phyloP scores from a whole-genome alignment of 768 basidiomycete species.

The Amanita pallidorosea region DNA sequence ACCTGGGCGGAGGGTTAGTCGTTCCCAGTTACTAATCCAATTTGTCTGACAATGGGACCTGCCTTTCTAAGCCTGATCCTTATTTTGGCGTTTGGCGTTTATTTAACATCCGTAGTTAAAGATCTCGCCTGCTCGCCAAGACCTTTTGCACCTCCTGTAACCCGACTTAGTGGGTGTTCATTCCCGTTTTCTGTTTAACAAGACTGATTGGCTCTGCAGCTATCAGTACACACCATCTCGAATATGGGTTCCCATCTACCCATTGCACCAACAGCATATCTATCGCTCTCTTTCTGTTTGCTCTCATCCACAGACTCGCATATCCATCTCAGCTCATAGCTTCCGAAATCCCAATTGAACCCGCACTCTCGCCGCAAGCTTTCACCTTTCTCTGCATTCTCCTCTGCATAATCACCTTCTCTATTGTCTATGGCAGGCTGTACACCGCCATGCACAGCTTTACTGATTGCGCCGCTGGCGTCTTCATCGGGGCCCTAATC shows the following conservation, averaged over 20 bases:
- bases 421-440: constrained; percentile 70
- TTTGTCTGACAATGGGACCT: background rate
- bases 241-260: constrained; percentile 94
- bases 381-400: constrained; percentile 32
- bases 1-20: constrained; percentile 65
- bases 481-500: constrained; percentile 51
- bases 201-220: constrained; percentile 28
- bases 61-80: constrained; percentile 12
- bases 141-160: constrained; percentile 85
- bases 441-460: constrained; percentile 89
- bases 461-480: constrained; percentile 58
- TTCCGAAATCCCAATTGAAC: constrained; percentile 11
- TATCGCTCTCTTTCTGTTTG: constrained; percentile 73
- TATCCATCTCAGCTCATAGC: constrained; percentile 13
- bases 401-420: constrained; percentile 49
- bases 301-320: constrained; percentile 44
- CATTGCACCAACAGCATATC: constrained; percentile 89
- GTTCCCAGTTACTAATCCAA: background rate
- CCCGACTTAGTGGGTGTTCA: constrained; percentile 63
- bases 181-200: background rate
- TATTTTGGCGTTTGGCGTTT: constrained; percentile 72
- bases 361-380: constrained; percentile 31
- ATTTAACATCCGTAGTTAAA: constrained; percentile 79
- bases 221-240: constrained; percentile 71
- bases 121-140: constrained; percentile 86